These are phyloP conservation scores for Flaveria trinervia DNA, from an alignment of 129 eudicot species.

Conservation along the genomic window DNA sequence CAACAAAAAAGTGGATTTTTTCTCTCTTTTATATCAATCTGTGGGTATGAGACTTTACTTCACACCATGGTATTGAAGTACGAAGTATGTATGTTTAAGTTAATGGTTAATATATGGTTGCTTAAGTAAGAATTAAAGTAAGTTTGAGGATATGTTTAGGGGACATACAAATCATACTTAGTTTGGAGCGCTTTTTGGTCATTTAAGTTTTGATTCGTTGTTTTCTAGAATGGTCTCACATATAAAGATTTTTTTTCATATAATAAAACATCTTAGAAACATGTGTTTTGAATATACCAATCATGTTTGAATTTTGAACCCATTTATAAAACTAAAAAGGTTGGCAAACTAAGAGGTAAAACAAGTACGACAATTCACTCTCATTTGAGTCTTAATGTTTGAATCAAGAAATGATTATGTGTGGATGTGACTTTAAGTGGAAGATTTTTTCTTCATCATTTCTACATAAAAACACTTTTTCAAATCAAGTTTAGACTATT, in stretches of 20 bases:
- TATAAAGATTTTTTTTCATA: too few relatives aligned
- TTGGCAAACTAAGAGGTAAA: neutral
- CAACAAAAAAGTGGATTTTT: neutral
- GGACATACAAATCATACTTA: neutral
- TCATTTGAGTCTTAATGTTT: neutral
- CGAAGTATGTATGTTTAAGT: neutral
- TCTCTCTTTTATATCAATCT: neutral
- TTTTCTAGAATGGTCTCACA: too few relatives aligned
- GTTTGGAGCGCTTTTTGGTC: too few relatives aligned
- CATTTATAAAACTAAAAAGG: neutral
- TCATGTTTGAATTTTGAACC: too few relatives aligned
- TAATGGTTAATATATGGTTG: neutral
- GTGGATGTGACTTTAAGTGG: neutral
- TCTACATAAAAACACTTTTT: too few relatives aligned
- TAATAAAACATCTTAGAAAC: too few relatives aligned
- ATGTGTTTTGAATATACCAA: too few relatives aligned
- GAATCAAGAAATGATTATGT: neutral
- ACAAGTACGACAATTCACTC: neutral
- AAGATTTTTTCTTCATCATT: too few relatives aligned
- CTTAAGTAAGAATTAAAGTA: neutral
- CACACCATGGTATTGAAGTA: neutral
- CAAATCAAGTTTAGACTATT: too few relatives aligned
- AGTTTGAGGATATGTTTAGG: neutral
- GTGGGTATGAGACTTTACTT: neutral
- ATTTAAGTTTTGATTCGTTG: too few relatives aligned